A percentile compares a stretch with the other conserved stretches of the same genome.
These are phyloP conservation scores for Hypoxylon cercidicola DNA, from an alignment of 495 filamentous ascomycete species.

Conservation along the genomic window DNA sequence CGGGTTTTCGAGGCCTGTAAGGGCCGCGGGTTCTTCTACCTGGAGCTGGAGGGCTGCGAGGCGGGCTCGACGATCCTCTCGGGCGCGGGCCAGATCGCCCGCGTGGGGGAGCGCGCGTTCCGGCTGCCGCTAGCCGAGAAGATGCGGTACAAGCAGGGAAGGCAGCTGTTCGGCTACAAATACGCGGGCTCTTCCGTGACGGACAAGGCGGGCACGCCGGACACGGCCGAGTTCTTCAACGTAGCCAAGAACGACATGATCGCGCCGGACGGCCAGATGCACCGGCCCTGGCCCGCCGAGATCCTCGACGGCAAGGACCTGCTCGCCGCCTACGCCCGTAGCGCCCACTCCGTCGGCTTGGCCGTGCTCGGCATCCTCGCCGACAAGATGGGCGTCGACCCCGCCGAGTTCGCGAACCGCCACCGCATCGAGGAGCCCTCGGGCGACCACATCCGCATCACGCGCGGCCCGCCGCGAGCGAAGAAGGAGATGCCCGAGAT, in stretches of 20 bases:
- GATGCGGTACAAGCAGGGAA: constrained; percentile 58
- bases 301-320: constrained; percentile 53
- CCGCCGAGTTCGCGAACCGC: constrained; percentile 56
- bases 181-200: constrained; percentile 60
- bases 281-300: constrained; percentile 57
- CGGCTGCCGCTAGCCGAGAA: constrained; percentile 64
- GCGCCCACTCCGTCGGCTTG: constrained; percentile 60
- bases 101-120: constrained; percentile 59
- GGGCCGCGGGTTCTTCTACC: constrained; percentile 72
- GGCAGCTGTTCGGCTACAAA: constrained; percentile 67
- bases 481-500: constrained; percentile 44
- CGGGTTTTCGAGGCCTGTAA: constrained; percentile 60
- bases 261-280: constrained; percentile 50
- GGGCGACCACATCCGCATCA: constrained; percentile 69
- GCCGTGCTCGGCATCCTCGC: constrained; percentile 63
- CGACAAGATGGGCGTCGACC: constrained; percentile 59
- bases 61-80: constrained; percentile 53
- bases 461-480: constrained; percentile 41
- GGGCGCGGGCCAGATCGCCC: constrained; percentile 60
- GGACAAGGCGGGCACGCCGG: constrained; percentile 63
- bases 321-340: constrained; percentile 59
- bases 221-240: constrained; percentile 73
- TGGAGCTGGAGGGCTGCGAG: constrained; percentile 59
- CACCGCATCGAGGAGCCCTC: constrained; percentile 61
- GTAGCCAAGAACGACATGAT: constrained; percentile 63